Percentiles rank a stretch among this genome's conserved stretches.
Evolutionary conservation across 345 rosid genomes (phyloP).

Genomic region (Durio zibethinus): DNA sequence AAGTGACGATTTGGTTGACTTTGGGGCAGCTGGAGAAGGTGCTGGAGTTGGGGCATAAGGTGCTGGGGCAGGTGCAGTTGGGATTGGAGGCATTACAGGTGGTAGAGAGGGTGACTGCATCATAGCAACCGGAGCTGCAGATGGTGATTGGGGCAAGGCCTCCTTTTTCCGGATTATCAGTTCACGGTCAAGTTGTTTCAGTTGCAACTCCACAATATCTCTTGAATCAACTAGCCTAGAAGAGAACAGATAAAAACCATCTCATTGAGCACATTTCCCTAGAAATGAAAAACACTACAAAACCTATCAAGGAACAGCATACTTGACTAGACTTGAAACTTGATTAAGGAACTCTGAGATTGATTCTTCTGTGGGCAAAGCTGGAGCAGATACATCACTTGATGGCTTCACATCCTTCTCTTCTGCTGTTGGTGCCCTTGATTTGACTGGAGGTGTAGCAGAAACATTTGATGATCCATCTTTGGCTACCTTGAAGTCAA

Average conservation of each 20-base stretch:
- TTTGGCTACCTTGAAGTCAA: conserved; percentile 54
- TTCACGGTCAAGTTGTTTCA: conserved; percentile 86
- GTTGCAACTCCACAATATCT: conserved; percentile 79
- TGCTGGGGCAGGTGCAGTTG: conserved; percentile 35
- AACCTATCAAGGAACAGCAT: conserved; percentile 20
- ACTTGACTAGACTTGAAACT: conserved; percentile 85
- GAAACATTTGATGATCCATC: conserved; percentile 59
- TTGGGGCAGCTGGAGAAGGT: conserved; percentile 42
- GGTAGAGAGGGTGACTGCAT: conserved; percentile 52
- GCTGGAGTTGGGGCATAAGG: conserved; percentile 42
- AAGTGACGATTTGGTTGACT: conserved; percentile 53
- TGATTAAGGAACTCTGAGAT: conserved; percentile 70
- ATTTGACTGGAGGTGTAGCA: conserved; percentile 31
- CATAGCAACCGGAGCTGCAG: conserved; percentile 51
- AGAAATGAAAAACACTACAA: neutral
- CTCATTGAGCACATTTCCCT: neutral
- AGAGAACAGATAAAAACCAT: conserved; percentile 3
- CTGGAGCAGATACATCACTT: conserved; percentile 36
- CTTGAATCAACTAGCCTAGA: conserved; percentile 88
- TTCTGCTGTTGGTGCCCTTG: conserved; percentile 37
- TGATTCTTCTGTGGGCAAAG: conserved; percentile 57
- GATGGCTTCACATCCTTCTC: conserved; percentile 35
- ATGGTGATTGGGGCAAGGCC: conserved; percentile 65
- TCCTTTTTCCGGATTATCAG: conserved; percentile 75
- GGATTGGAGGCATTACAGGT: conserved; percentile 21